Conservation (phyloP, 2,329 filamentous ascomycete genomes). For the Cytospora piceae region DNA sequence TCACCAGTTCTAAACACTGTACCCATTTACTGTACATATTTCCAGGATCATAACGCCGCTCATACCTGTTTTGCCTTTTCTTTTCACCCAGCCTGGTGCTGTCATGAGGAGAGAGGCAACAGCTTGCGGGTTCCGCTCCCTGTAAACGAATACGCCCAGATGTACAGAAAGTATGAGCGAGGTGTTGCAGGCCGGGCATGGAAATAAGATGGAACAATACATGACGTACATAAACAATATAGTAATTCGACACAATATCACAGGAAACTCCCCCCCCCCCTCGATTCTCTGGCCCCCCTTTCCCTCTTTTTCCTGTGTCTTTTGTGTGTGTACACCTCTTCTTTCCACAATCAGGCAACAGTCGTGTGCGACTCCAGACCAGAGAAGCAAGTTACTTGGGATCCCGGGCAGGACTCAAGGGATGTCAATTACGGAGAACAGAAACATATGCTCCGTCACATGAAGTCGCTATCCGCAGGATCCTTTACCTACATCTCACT, state of each 20-base stretch:
- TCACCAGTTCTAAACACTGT: slow-evolving; percentile 6
- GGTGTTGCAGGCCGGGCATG: not conserved
- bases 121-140: slow-evolving; percentile 1
- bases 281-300: no score
- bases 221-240: slow-evolving; percentile 22
- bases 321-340: no score
- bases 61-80: not conserved
- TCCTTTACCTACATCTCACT: no score
- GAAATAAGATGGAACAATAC: not conserved
- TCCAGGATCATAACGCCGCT: slow-evolving; percentile 1
- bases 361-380: not conserved
- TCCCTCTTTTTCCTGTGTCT: no score
- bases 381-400: not conserved
- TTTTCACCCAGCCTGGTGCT: slow-evolving; percentile 26
- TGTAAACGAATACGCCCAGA: slow-evolving; percentile 18
- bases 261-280: no score
- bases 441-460: not conserved
- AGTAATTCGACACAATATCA: slow-evolving; percentile 21
- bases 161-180: slow-evolving; percentile 11
- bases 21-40: slow-evolving; percentile 26
- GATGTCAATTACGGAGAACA: not conserved
- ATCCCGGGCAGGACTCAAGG: not conserved
- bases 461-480: not conserved
- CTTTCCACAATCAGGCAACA: not conserved
- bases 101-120: not conserved